A percentile compares a stretch with the other conserved stretches of the same genome.
These are phyloP conservation scores for Podila clonocystis DNA, from an alignment of 192 early-diverging fungal genomes.

Conservation along the genomic window DNA sequence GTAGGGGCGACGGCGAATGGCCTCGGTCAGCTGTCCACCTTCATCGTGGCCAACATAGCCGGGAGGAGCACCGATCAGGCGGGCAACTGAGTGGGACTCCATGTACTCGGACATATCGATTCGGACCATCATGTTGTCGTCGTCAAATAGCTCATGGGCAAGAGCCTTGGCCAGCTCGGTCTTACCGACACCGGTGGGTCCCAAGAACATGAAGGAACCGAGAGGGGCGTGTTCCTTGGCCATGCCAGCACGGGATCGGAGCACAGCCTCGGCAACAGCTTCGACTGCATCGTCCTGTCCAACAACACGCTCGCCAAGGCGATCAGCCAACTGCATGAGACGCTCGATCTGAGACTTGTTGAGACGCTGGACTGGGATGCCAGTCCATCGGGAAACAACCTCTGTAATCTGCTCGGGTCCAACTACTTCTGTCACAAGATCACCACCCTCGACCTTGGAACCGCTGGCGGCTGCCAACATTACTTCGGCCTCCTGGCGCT, in stretches of 20 bases:
- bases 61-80: conserved; percentile 94
- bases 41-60: conserved; percentile 98
- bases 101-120: conserved; percentile 99
- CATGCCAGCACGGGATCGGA: conserved; percentile 92
- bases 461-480: conserved; percentile 56
- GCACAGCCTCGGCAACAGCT: conserved; percentile 91
- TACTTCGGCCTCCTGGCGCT: conserved; percentile 69
- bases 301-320: conserved; percentile 87
- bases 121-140: conserved; percentile 93
- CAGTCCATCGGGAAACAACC: conserved; percentile 95
- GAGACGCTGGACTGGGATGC: conserved; percentile 92
- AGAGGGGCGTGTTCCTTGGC: conserved; percentile 81
- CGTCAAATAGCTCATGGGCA: conserved; percentile 93
- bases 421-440: conserved; percentile 87
- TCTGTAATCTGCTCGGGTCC: conserved; percentile 93
- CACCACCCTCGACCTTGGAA: conserved; percentile 23
- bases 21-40: conserved; percentile 96
- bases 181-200: conserved; percentile 97
- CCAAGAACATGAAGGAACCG: conserved; percentile 95
- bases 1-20: conserved; percentile 91
- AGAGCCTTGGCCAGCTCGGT: conserved; percentile 84
- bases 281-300: conserved; percentile 93
- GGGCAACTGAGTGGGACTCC: conserved; percentile 87
- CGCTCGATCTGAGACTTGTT: conserved; percentile 89
- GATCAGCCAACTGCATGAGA: conserved; percentile 78